phyloP scores from a whole-genome alignment of 1,284 basidiomycete genomes.

The Entoloma clypeatum region DNA sequence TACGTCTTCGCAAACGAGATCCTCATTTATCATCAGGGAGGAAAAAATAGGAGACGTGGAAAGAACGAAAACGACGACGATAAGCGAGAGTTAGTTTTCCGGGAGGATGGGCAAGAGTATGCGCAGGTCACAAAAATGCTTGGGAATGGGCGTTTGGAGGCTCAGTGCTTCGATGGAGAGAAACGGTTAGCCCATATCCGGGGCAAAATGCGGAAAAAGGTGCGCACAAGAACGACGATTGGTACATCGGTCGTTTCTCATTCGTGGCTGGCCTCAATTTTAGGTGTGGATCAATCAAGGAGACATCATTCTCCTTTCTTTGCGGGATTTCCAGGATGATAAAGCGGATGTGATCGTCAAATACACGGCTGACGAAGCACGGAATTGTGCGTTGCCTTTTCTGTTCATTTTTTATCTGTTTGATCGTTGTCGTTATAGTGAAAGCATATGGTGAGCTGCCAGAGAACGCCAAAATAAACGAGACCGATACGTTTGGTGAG shows the following conservation, averaged over 20 bases:
- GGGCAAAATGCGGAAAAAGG: constrained; percentile 99
- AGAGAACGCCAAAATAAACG: constrained; percentile 98
- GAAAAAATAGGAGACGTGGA: constrained; percentile 98
- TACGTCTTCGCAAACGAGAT: background rate
- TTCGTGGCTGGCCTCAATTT: constrained; percentile 3
- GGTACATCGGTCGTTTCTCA: background rate
- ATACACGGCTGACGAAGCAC: constrained; percentile 94
- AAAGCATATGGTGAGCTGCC: constrained; percentile 98
- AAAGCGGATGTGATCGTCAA: constrained; percentile 99
- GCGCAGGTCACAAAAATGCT: constrained; percentile 99
- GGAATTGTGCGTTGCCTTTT: constrained; percentile 59
- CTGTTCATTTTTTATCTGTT: constrained; percentile 6
- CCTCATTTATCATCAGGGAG: constrained; percentile 67
- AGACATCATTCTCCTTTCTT: constrained; percentile 93
- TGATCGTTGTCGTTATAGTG: constrained; percentile 41
- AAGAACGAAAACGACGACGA: constrained; percentile 99
- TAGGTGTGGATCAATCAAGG: constrained; percentile 99
- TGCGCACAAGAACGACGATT: constrained; percentile 36
- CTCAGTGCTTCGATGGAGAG: constrained; percentile 98
- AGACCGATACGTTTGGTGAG: constrained; percentile 89
- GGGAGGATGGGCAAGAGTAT: constrained; percentile 99
- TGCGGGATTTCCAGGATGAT: constrained; percentile 99
- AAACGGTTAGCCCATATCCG: constrained; percentile 97
- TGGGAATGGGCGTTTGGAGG: constrained; percentile 96
- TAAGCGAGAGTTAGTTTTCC: constrained; percentile 98